These are phyloP conservation scores for Extremus antarcticus DNA, from an alignment of 495 filamentous ascomycete genomes.

Conservation along the genomic window DNA sequence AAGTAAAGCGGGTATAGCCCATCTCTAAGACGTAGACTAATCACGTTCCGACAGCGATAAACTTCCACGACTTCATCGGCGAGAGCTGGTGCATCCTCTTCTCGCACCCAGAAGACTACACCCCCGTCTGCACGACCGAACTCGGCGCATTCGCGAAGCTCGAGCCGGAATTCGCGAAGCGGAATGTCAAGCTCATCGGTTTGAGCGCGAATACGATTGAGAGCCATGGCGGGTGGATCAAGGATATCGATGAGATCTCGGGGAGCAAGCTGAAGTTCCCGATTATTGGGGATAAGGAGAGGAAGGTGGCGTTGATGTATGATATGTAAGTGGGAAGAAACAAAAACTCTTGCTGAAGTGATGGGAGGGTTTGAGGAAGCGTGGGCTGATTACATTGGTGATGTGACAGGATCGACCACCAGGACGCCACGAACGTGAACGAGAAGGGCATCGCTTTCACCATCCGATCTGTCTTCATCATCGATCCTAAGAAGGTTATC, in stretches of 20 bases:
- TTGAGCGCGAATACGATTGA: slow-evolving; percentile 63
- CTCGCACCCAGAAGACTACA: slow-evolving; percentile 76
- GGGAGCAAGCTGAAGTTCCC: slow-evolving; percentile 77
- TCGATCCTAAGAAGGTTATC: slow-evolving; percentile 97
- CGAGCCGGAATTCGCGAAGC: slow-evolving; percentile 89
- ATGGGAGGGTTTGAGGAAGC: too few species aligned
- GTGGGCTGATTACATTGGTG: too few species aligned
- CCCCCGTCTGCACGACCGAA: slow-evolving; percentile 96
- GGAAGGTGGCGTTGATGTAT: slow-evolving; percentile 81
- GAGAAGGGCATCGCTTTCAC: slow-evolving; percentile 67
- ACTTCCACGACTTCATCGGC: slow-evolving; percentile 96
- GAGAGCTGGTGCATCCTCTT: slow-evolving; percentile 92
- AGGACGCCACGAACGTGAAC: slow-evolving; percentile 63
- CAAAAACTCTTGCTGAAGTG: too few species aligned
- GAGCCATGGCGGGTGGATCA: slow-evolving; percentile 65
- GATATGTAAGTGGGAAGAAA: too few species aligned
- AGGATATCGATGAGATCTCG: slow-evolving; percentile 90
- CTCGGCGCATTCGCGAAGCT: slow-evolving; percentile 94
- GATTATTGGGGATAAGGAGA: slow-evolving; percentile 94
- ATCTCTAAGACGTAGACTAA: not conserved
- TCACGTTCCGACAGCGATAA: slow-evolving; percentile 56
- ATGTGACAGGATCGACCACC: slow-evolving; percentile 77
- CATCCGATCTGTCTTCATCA: slow-evolving; percentile 97
- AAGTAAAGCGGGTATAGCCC: not conserved
- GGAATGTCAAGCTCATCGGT: slow-evolving; percentile 90